phyloP scores from a whole-genome alignment of 495 filamentous ascomycete genomes.

The Penicillium atrosanguineum region DNA sequence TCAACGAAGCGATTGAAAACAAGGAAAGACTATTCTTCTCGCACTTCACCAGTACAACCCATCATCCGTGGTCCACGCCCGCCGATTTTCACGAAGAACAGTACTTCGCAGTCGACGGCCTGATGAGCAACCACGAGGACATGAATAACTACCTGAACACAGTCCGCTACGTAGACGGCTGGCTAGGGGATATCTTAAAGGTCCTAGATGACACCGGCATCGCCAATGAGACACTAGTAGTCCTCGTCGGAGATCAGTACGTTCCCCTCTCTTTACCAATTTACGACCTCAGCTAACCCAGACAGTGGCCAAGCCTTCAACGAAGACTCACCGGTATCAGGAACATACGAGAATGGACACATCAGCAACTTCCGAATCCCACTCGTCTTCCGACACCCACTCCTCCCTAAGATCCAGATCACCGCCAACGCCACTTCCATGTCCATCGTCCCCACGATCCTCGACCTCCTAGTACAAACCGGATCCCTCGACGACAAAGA shows the following conservation, averaged over 20 bases:
- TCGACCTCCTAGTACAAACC: conserved; percentile 39
- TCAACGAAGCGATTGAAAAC: conserved; percentile 32
- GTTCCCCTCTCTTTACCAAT: background rate
- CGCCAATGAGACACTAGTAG: conserved; percentile 40
- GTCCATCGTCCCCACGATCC: conserved; percentile 41
- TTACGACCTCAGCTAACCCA: background rate
- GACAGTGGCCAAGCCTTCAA: conserved; percentile 1
- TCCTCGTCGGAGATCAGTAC: conserved; percentile 46
- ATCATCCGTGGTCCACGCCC: conserved; percentile 43
- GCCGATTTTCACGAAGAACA: conserved; percentile 24
- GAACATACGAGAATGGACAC: conserved; percentile 15
- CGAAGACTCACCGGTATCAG: conserved; percentile 4
- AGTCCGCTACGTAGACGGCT: conserved; percentile 37
- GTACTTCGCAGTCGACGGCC: conserved; percentile 19
- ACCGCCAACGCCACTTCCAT: conserved; percentile 29
- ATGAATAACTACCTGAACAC: conserved; percentile 43
- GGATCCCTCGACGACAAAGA: conserved; percentile 26
- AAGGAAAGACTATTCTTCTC: conserved; percentile 41
- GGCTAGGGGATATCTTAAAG: conserved; percentile 35
- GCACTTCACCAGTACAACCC: conserved; percentile 41
- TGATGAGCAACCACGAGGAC: conserved; percentile 28
- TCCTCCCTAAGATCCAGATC: conserved; percentile 35
- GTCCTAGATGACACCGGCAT: conserved; percentile 37
- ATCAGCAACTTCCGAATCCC: conserved; percentile 41
- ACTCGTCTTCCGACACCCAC: conserved; percentile 38